Evolutionary conservation across 2,329 filamentous ascomycete genomes (phyloP).

Genomic region (Hymenoscyphus fructigenus): DNA sequence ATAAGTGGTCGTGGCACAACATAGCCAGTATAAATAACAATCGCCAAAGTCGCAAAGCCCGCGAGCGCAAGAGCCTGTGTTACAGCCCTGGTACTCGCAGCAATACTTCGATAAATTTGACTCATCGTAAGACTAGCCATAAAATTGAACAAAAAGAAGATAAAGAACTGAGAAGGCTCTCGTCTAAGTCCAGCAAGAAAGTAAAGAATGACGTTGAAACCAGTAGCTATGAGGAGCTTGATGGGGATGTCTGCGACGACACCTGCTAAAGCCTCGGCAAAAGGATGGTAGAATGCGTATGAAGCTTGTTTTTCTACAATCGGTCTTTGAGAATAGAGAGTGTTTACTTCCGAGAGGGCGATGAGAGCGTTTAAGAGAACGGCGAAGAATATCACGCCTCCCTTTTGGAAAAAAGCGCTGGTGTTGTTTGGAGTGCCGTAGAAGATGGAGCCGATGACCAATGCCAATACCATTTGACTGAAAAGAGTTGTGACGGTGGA

Average conservation of each 20-base stretch:
- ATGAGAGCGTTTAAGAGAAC: conserved; percentile 67
- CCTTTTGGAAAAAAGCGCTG: conserved; percentile 59
- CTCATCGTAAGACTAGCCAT: conserved; percentile 58
- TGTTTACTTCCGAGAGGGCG: conserved; percentile 64
- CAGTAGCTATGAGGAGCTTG: conserved; percentile 70
- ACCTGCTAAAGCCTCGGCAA: conserved; percentile 80
- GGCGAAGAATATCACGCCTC: conserved; percentile 67
- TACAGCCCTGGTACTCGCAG: conserved; percentile 70
- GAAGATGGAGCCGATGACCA: conserved; percentile 58
- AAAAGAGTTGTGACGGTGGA: conserved; percentile 55
- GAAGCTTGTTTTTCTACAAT: conserved; percentile 89
- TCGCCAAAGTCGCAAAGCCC: conserved; percentile 46
- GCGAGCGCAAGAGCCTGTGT: conserved; percentile 64
- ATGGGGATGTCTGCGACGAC: conserved; percentile 86
- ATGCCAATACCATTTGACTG: conserved; percentile 48
- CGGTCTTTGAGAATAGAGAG: conserved; percentile 77
- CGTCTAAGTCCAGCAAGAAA: conserved; percentile 74
- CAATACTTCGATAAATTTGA: conserved; percentile 70
- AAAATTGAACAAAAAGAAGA: conserved; percentile 55
- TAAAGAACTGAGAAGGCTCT: conserved; percentile 77
- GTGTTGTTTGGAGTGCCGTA: conserved; percentile 57
- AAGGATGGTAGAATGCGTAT: conserved; percentile 89
- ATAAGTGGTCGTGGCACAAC: conserved; percentile 51
- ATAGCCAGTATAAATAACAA: conserved; percentile 42
- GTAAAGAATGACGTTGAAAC: conserved; percentile 81